Evolutionary conservation across 371 early-diverging fungal species (phyloP).

Genomic region (Mortierella sp.): DNA sequence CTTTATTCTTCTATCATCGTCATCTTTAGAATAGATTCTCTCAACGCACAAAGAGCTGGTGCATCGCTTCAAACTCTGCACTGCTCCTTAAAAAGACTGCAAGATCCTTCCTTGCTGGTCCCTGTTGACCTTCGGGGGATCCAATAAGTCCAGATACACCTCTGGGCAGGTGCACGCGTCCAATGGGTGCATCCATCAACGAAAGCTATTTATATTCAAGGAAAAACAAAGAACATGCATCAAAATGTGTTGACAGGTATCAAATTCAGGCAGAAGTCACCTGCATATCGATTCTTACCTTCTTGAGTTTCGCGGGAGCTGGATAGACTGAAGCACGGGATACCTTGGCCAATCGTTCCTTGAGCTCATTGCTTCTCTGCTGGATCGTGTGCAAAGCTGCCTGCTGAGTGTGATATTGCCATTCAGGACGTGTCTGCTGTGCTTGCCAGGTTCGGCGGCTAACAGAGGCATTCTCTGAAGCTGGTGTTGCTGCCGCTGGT

Average conservation of each 20-base stretch:
- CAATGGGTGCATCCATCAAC: conserved; percentile 43
- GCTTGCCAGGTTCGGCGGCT: conserved; percentile 68
- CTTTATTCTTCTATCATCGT: conserved; percentile 8
- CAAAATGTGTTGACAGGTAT: not conserved
- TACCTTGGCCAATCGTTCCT: conserved; percentile 57
- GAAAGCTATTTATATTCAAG: conserved; percentile 26
- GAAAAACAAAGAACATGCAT: not conserved
- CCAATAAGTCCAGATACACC: conserved; percentile 38
- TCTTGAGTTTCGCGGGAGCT: conserved; percentile 36
- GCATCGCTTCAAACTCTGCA: conserved; percentile 53
- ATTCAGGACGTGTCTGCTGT: conserved; percentile 69
- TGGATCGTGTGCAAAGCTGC: conserved; percentile 74
- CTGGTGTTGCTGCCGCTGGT: conserved; percentile 29
- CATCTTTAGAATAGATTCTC: not conserved
- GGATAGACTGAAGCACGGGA: conserved; percentile 18
- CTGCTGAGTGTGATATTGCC: conserved; percentile 81
- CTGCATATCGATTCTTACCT: conserved; percentile 17
- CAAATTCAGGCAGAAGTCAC: not conserved
- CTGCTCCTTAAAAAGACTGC: conserved; percentile 45
- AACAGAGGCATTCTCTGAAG: conserved; percentile 15
- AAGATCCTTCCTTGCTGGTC: conserved; percentile 31
- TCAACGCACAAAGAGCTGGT: conserved; percentile 55
- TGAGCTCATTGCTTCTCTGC: conserved; percentile 71
- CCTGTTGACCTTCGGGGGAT: conserved; percentile 17
- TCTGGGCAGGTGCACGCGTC: conserved; percentile 42